A percentile compares a stretch with the other conserved stretches of the same genome.
phyloP scores from a whole-genome alignment of 371 early-diverging fungal genomes.

The Dinochytrium kinnereticum region DNA sequence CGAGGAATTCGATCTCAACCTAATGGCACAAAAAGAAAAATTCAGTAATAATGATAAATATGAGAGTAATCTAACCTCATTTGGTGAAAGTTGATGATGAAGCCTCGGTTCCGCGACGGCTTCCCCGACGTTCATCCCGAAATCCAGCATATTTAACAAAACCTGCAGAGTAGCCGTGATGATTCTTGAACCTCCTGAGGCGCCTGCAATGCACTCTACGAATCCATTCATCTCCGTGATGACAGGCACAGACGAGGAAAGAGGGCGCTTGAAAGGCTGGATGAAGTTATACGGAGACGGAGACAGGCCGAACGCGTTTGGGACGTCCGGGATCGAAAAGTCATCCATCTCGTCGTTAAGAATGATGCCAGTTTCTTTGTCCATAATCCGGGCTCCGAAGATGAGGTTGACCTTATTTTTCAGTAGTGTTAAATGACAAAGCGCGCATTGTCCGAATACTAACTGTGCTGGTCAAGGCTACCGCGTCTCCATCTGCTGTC shows the following conservation, averaged over 20 bases:
- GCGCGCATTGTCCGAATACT: not conserved
- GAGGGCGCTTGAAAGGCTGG: slow-evolving; percentile 88
- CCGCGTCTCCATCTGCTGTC: slow-evolving; percentile 85
- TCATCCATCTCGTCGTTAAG: slow-evolving; percentile 99
- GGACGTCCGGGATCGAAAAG: slow-evolving; percentile 86
- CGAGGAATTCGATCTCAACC: slow-evolving; percentile 38
- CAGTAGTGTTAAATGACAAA: not conserved
- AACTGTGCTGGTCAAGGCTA: slow-evolving; percentile 88
- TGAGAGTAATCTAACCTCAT: slow-evolving; percentile 61
- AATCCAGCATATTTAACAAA: slow-evolving; percentile 78
- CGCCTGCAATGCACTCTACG: slow-evolving; percentile 88
- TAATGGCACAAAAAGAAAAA: not conserved
- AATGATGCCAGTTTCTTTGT: slow-evolving; percentile 93
- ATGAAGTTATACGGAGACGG: slow-evolving; percentile 87
- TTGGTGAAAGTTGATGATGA: slow-evolving; percentile 93
- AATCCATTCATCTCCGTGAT: slow-evolving; percentile 72
- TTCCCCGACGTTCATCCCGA: slow-evolving; percentile 65
- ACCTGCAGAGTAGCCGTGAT: slow-evolving; percentile 81
- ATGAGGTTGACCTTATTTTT: slow-evolving; percentile 71
- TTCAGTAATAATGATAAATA: not conserved
- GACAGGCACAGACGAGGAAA: slow-evolving; percentile 88
- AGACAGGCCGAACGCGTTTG: slow-evolving; percentile 84
- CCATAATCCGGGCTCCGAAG: slow-evolving; percentile 95
- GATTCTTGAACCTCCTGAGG: slow-evolving; percentile 95
- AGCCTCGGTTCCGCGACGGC: slow-evolving; percentile 84